Evolutionary conservation across 2,329 filamentous ascomycete genomes (phyloP).

Genomic region (Metarhizium brunneum): DNA sequence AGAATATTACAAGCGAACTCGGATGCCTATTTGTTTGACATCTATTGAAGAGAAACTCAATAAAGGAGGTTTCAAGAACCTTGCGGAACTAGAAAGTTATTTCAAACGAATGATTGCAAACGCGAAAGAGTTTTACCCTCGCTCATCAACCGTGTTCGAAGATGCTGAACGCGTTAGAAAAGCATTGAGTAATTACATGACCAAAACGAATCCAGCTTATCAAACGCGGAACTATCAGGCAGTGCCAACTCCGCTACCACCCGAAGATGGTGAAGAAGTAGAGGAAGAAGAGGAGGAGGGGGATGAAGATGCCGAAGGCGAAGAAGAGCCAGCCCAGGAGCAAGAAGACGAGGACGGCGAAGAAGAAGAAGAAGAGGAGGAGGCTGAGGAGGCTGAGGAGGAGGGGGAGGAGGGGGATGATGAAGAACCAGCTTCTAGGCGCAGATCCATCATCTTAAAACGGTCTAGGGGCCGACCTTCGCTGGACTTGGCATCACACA

Average conservation of each 20-base stretch:
- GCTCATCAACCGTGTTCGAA: constrained; percentile 62
- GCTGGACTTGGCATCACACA: constrained; percentile 22
- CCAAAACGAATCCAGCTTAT: constrained; percentile 77
- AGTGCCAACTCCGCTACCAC: constrained; percentile 62
- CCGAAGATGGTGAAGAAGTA: constrained; percentile 19
- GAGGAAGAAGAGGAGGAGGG: constrained; percentile 21
- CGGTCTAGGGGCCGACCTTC: constrained; percentile 25
- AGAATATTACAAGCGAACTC: constrained; percentile 69
- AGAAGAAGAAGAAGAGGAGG: constrained; percentile 21
- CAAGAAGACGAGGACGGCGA: constrained; percentile 18
- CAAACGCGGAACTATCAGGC: constrained; percentile 57
- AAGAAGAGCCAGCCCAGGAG: constrained; percentile 21
- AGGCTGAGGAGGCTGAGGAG: constrained; percentile 19
- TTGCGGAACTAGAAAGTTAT: constrained; percentile 73
- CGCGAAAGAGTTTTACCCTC: constrained; percentile 74
- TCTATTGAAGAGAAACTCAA: constrained; percentile 68
- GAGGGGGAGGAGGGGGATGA: constrained; percentile 18
- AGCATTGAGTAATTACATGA: constrained; percentile 81
- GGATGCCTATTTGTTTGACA: constrained; percentile 69
- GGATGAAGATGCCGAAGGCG: constrained; percentile 18
- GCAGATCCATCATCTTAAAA: constrained; percentile 30
- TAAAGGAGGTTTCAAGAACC: constrained; percentile 55
- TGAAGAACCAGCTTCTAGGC: constrained; percentile 21
- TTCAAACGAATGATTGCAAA: constrained; percentile 84
- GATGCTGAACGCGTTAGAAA: constrained; percentile 84